Evolutionary conservation across 2,329 filamentous ascomycete genomes (phyloP).

Genomic region (Graphiopsis chlorocephala): DNA sequence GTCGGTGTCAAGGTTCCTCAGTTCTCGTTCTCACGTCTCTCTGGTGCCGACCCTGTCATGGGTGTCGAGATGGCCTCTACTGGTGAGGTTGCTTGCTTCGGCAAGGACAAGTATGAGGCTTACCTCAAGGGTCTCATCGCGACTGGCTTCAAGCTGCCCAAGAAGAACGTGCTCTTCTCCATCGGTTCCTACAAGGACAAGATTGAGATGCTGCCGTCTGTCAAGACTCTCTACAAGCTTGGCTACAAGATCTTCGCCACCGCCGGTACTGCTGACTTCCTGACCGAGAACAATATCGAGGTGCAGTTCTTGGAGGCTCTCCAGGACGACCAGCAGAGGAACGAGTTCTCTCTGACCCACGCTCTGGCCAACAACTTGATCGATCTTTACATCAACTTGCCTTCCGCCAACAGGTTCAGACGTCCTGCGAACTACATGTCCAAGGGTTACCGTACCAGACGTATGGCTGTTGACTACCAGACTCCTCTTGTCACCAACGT

Average conservation of each 20-base stretch:
- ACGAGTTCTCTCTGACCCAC: constrained; percentile 94
- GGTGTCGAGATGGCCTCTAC: constrained; percentile 99
- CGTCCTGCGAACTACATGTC: constrained; percentile 98
- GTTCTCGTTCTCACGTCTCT: constrained; percentile 97
- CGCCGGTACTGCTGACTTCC: constrained; percentile 92
- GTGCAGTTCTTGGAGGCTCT: constrained; percentile 94
- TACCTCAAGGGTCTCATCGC: constrained; percentile 95
- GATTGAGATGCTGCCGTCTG: constrained; percentile 90
- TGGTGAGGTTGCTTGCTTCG: constrained; percentile 95
- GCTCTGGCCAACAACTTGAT: constrained; percentile 97
- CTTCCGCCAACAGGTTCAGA: constrained; percentile 96
- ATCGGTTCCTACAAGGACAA: constrained; percentile 98
- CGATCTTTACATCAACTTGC: constrained; percentile 97
- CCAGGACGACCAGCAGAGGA: constrained; percentile 75
- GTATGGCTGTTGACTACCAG: constrained; percentile 98
- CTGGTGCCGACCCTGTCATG: constrained; percentile 90
- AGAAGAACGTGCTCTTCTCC: constrained; percentile 90
- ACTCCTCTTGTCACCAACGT: constrained; percentile 97
- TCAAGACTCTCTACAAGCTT: constrained; percentile 82
- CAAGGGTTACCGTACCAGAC: constrained; percentile 91
- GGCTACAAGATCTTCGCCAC: constrained; percentile 97
- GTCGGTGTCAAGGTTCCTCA: constrained; percentile 98
- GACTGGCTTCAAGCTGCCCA: constrained; percentile 93
- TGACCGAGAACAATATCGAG: constrained; percentile 85
- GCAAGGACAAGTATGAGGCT: constrained; percentile 92